Evolutionary conservation across 805 yeast species (phyloP), one percentile per base, ranked within the genome.

Genomic region (Ogataea sp.): DNA sequence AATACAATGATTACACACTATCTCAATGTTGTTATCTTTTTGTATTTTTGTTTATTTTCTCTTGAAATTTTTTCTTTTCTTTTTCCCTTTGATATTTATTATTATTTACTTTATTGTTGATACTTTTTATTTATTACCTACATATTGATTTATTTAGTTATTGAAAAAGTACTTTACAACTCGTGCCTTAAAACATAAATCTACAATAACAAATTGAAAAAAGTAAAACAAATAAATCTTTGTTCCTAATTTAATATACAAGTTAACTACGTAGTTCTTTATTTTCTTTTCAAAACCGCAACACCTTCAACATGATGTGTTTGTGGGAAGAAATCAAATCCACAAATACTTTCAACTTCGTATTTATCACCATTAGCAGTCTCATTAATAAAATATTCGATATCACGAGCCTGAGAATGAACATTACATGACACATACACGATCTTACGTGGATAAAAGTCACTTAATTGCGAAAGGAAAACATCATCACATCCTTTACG

Each of bases 341-440:
- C 98, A 53, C 87, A 78, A 20, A 93, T 69, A 49, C 90, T 81
- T 48, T 86, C 95, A 34, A 93, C 73, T 42, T 64, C 65, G 64
- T 87, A 93, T 30, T 70, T 54, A 7, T 56, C 49, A 4, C 93
- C 93, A 47, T 76, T 67, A 27, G 64, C 69, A 8, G 90, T 80
- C 28, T 78, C 70, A 44, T 71, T 74, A 41, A 89, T 59, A 53
- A 93, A 84, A 67, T 78, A 88, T 49, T 86, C 90, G 34, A 93
- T 58, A 58, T 93, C 98, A 51, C 97, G 70, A 4, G 97, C 97
- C 62, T 93, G 98, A 16, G 96, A 86, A 64, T 90, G 97, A 36
- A 93, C 98, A 56, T 93, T 93, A 68, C 98, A 93, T 45, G 96
- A 86, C 41, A 93, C 84, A 62, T 93, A 93, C n/a, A 93, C 94